phyloP scores from a whole-genome alignment of 495 filamentous ascomycete species.

The Talaromyces wortmannii region DNA sequence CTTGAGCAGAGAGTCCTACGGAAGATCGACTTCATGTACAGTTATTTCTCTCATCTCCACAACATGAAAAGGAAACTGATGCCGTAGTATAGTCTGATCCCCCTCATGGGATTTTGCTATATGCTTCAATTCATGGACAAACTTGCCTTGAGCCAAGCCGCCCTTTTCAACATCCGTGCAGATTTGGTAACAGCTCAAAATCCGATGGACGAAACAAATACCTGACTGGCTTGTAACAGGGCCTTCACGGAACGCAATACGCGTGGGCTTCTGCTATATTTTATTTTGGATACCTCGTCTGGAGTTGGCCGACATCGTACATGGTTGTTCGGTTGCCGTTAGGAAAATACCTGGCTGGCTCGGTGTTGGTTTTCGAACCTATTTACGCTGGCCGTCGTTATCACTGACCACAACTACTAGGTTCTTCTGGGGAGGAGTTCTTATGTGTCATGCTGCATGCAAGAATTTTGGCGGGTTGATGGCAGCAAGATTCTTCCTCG shows the following conservation, averaged over 20 bases:
- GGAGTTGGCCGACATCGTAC: constrained; percentile 46
- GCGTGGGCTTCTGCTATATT: constrained; percentile 43
- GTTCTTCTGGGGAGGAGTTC: constrained; percentile 24
- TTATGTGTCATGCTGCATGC: constrained; percentile 39
- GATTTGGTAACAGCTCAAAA: constrained; percentile 22
- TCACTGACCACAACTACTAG: constrained; percentile 14
- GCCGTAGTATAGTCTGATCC: constrained; percentile 30
- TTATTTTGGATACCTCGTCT: constrained; percentile 45
- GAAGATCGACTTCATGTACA: constrained; percentile 29
- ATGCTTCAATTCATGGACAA: constrained; percentile 55
- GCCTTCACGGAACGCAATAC: constrained; percentile 35
- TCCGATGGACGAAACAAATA: neutral
- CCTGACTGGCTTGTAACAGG: constrained; percentile 1
- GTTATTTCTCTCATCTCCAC: neutral
- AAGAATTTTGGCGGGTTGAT: constrained; percentile 43
- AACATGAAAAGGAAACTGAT: neutral
- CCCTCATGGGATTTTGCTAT: constrained; percentile 38
- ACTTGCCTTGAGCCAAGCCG: constrained; percentile 47
- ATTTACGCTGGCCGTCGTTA: neutral
- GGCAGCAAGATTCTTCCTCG: constrained; percentile 46
- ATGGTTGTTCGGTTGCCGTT: constrained; percentile 51
- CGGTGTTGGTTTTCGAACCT: constrained; percentile 14
- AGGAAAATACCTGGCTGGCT: constrained; percentile 39
- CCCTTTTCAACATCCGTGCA: constrained; percentile 37
- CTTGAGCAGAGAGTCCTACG: constrained; percentile 21